Base-by-base conservation (phyloP, 768 basidiomycete species). In the Scleroderma citrinum region DNA sequence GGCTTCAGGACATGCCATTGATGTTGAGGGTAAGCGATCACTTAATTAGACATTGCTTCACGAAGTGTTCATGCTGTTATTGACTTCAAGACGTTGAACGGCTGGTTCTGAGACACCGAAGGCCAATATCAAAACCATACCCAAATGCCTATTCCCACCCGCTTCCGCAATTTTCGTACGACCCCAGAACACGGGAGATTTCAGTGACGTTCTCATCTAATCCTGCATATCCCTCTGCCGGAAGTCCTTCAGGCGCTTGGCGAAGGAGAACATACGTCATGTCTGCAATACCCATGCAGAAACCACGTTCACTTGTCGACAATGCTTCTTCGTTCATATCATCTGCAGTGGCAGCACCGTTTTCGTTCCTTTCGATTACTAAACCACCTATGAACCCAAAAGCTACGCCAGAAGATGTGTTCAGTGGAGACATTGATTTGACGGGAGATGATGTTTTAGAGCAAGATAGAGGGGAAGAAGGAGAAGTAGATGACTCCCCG, bases 61-160 rank as follows among this genome's bases (percentile, higher is more conserved):
- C 11, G 23, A 12, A 41, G 52, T 46, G 53, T 59, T 46, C 3
- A 56, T 20, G 14, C 44, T 16, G 11, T 47, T 44, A 29, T 41
- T 39, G 40, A 34, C 46, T 35, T 41, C 41, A 53, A 89, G 87
- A 74, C 30, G 17, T 32, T 44, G 85, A 82, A 47, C 70, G 66
- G 37, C 73, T 87, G 16, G 86, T 87, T 7, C 69, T 91, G 30
- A 80, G 90, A 45, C 89, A 90, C 64, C 72, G 89, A 46, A 77
- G 86, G 41, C 90, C 87, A 0, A 66, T 87, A 26, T 84, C 85
- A 16, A 70, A 76, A 35, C 90, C 89, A 5, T 92, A 81, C 60
- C 90, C 90, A 2, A 92, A 90, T 59, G 59, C 71, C 23, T 85
- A 83, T 59, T 81, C 87, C 4, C 90, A 92, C 57, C 81, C 85